Base-by-base conservation (phyloP, 2,329 filamentous ascomycete species). In the Emmonsiellopsis sp. region DNA sequence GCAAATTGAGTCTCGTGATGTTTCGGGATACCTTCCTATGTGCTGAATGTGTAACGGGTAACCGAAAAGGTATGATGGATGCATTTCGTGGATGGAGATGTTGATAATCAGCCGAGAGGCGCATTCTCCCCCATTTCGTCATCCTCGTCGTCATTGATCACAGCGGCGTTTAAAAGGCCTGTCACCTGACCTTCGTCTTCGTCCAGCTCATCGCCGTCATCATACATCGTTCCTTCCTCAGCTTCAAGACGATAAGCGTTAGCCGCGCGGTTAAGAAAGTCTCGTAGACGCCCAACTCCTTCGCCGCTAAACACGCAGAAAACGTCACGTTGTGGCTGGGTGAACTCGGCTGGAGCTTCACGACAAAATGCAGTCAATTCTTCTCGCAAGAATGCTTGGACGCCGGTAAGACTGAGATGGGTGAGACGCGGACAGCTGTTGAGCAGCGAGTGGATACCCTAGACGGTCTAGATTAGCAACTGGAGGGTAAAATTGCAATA, bases 301-400 rank as follows among this genome's bases (percentile, higher is more conserved):
- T 82, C 79, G 5, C 93, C 92, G 1, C 91, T 96, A 69, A 98
- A 98, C 52, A 98, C 93, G 65, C 93, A 98, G 67, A 98, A 98
- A 6, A 97, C 89, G 51, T 92, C 86, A 57, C 93, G 84, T 68
- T 98, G 93, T 65, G 96, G 90, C 46, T 92, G 87, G 14, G 91
- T 97, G 67, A 98, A 98, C 70, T 97, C 93, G 55, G 79, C 71
- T 39, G 93, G 93, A 1, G 93, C 89, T 61, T 87, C 84, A 57
- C 93, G 84, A 66, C 93, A 97, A 68, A 89, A 97, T 5, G 78
- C 76, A 51, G 89, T 86, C 33, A 97, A 80, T 60, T 96, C 91
- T 53, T 89, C 84, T 51, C 87, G 82, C 34, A 95, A 79, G 67
- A 98, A 98, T 1, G 89, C 88, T 63, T 88, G 85, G 2, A 98